Conservation (phyloP, 2,329 filamentous ascomycete genomes). For the Hyphodiscus sp. region DNA sequence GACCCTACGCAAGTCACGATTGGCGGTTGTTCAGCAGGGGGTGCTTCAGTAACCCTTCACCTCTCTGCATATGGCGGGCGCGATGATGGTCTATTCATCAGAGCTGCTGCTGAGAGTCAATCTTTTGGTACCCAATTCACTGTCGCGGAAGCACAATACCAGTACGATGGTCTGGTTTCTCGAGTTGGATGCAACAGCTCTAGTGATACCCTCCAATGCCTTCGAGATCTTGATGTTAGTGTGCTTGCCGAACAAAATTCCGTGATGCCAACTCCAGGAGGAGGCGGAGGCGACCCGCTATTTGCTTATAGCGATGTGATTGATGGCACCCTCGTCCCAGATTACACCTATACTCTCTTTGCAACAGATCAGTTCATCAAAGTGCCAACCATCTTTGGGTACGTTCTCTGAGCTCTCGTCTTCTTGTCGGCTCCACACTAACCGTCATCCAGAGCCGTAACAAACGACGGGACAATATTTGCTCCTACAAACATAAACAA, state of each 20-base stretch:
- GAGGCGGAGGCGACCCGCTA: slow-evolving; percentile 32
- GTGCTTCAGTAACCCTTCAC: slow-evolving; percentile 57
- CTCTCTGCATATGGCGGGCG: slow-evolving; percentile 49
- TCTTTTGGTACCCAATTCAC: slow-evolving; percentile 45
- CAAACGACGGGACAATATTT: slow-evolving; percentile 61
- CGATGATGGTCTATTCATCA: slow-evolving; percentile 44
- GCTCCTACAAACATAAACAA: slow-evolving; percentile 43
- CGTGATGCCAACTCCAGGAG: slow-evolving; percentile 32
- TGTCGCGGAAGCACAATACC: slow-evolving; percentile 42
- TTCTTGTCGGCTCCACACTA: background rate
- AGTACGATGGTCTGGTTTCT: slow-evolving; percentile 43
- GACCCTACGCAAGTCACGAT: slow-evolving; percentile 61
- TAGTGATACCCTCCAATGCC: slow-evolving; percentile 37
- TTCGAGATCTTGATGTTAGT: slow-evolving; percentile 38
- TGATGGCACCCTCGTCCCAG: slow-evolving; percentile 45
- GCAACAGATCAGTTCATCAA: slow-evolving; percentile 43
- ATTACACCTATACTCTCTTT: slow-evolving; percentile 44
- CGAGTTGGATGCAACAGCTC: slow-evolving; percentile 36
- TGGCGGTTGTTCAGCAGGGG: slow-evolving; percentile 64
- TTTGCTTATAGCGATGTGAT: slow-evolving; percentile 50
- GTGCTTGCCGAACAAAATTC: slow-evolving; percentile 38
- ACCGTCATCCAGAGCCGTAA: slow-evolving; percentile 39
- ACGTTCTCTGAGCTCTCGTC: slow-evolving; percentile 2
- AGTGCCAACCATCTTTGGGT: slow-evolving; percentile 45
- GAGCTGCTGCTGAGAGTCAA: slow-evolving; percentile 43